Evolutionary conservation across 768 basidiomycete genomes (phyloP).

Genomic region (Paxillus ammoniavirescens): DNA sequence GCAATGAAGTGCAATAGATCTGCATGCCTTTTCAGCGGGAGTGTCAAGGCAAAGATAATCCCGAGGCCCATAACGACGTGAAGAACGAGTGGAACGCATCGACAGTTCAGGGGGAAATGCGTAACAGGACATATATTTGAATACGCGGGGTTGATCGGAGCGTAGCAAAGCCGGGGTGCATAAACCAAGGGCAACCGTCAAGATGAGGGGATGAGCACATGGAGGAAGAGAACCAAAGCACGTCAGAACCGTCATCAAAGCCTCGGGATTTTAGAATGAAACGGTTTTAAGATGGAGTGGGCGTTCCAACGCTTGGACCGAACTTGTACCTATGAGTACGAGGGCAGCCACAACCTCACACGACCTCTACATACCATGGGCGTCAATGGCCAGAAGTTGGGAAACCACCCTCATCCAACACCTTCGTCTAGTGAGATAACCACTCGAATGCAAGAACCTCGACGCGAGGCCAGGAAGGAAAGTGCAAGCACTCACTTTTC

Average conservation of each 20-base stretch:
- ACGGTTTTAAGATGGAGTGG: too few relatives aligned
- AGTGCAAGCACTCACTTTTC: conserved; percentile 62
- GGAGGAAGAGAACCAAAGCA: neutral
- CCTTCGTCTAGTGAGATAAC: too few relatives aligned
- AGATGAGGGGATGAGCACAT: neutral
- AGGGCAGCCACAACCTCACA: too few relatives aligned
- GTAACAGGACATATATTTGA: neutral
- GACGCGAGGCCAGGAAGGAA: neutral
- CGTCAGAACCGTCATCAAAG: neutral
- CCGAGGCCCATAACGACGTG: too few relatives aligned
- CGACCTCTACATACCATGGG: too few relatives aligned
- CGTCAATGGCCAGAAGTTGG: too few relatives aligned
- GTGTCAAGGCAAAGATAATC: neutral
- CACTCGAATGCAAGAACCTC: neutral
- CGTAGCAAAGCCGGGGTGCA: neutral
- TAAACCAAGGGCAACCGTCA: too few relatives aligned
- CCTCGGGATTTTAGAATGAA: neutral
- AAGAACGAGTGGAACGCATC: too few relatives aligned
- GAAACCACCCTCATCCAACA: too few relatives aligned
- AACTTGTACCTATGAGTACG: too few relatives aligned
- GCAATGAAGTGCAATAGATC: conserved; percentile 83
- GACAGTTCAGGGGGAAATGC: neutral
- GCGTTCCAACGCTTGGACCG: too few relatives aligned
- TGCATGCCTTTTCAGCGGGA: conserved; percentile 54
- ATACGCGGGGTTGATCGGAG: neutral